These are phyloP conservation scores for Sicyos edulis DNA, from an alignment of 306 rosid genomes.

Conservation along the genomic window DNA sequence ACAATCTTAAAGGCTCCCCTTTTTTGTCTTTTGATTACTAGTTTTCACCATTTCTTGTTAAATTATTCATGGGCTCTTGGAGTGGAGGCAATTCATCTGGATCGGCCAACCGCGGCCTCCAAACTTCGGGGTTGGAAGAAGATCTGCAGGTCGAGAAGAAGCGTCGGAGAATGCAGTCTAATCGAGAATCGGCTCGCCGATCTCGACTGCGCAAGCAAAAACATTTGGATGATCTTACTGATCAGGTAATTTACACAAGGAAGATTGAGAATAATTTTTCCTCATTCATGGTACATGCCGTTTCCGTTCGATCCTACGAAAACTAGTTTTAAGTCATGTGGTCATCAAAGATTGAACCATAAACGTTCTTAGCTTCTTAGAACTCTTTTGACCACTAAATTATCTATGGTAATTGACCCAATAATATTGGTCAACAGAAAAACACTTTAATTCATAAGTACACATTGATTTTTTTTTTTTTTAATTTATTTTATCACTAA, in stretches of 20 bases:
- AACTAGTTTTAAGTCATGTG: no score
- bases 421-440: no score
- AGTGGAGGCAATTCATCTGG: constrained; percentile 51
- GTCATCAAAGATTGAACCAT: no score
- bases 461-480: no score
- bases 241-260: constrained; percentile 26
- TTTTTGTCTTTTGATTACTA: neutral
- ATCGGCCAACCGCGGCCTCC: constrained; percentile 26
- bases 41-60: neutral
- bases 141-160: constrained; percentile 50
- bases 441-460: no score
- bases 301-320: no score
- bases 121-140: constrained; percentile 52
- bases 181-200: constrained; percentile 57
- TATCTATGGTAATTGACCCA: no score
- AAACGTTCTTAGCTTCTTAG: no score
- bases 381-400: no score
- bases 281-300: neutral
- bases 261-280: neutral
- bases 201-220: constrained; percentile 65
- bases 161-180: constrained; percentile 64
- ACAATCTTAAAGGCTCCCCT: neutral
- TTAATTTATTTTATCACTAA: no score
- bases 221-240: constrained; percentile 52
- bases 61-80: constrained; percentile 46